These are phyloP conservation scores for Perkinsus olseni DNA, from an alignment of 169 alveolate species.

Conservation along the genomic window DNA sequence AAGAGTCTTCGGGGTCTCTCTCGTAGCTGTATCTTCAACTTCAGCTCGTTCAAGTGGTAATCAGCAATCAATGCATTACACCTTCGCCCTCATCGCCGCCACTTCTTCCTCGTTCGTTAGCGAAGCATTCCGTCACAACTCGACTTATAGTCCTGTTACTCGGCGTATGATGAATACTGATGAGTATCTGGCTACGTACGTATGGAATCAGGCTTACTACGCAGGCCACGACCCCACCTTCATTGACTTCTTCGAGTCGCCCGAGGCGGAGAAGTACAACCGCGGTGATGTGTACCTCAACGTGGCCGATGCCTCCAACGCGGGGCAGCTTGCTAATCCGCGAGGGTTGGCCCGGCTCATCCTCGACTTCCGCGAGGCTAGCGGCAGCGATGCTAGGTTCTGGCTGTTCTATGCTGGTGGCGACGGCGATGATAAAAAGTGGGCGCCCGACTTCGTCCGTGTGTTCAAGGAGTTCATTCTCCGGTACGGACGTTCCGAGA, in stretches of 20 bases:
- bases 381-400: neutral
- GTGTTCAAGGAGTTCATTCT: neutral
- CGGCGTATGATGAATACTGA: neutral
- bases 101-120: too few species aligned
- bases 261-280: neutral
- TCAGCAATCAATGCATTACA: too few species aligned
- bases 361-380: neutral
- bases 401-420: neutral
- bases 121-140: too few species aligned
- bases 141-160: too few species aligned
- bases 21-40: too few species aligned
- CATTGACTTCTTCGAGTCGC: neutral
- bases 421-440: neutral
- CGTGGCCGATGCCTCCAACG: neutral
- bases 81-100: neutral
- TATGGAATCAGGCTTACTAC: neutral
- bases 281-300: neutral
- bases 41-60: too few species aligned
- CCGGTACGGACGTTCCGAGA: neutral
- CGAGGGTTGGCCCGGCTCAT: neutral
- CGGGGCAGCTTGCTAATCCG: neutral
- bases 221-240: neutral
- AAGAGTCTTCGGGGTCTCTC: too few species aligned
- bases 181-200: neutral
- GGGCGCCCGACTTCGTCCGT: neutral